A percentile compares a stretch with the other conserved stretches of the same genome.
Conservation (phyloP, 768 basidiomycete species). For the Leccinum obscurum region DNA sequence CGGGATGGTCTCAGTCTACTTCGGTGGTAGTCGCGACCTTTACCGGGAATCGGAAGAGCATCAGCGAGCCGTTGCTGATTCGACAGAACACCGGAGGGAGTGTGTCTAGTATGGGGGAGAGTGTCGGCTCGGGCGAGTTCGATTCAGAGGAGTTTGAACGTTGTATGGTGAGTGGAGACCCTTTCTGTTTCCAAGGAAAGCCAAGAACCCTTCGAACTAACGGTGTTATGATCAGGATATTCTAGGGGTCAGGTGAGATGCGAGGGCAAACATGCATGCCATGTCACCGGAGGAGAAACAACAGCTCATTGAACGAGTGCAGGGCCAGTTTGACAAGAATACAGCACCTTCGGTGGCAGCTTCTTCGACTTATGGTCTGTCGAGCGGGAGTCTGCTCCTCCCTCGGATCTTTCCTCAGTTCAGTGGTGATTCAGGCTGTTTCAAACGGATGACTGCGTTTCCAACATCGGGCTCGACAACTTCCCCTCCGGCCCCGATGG, state of each 20-base stretch:
- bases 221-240: constrained; percentile 53
- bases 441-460: constrained; percentile 65
- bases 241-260: constrained; percentile 70
- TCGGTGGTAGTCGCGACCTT: constrained; percentile 29
- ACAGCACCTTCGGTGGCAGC: constrained; percentile 30
- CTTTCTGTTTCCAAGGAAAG: not conserved
- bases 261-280: constrained; percentile 60
- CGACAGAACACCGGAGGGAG: constrained; percentile 44
- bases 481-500: constrained; percentile 35
- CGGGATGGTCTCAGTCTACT: constrained; percentile 57
- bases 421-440: constrained; percentile 65
- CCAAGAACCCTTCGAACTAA: constrained; percentile 5
- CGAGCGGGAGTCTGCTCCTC: constrained; percentile 53
- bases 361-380: constrained; percentile 58
- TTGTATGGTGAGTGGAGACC: constrained; percentile 57
- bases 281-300: constrained; percentile 64
- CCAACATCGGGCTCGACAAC: constrained; percentile 53
- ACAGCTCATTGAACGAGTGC: constrained; percentile 62
- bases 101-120: constrained; percentile 28
- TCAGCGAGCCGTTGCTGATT: constrained; percentile 70
- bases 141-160: constrained; percentile 58
- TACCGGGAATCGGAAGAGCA: constrained; percentile 52
- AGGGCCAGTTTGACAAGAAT: constrained; percentile 35
- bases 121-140: constrained; percentile 31
- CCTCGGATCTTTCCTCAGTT: constrained; percentile 65